phyloP scores from a whole-genome alignment of 164 flowering plant species.

The Vitis cinerea region DNA sequence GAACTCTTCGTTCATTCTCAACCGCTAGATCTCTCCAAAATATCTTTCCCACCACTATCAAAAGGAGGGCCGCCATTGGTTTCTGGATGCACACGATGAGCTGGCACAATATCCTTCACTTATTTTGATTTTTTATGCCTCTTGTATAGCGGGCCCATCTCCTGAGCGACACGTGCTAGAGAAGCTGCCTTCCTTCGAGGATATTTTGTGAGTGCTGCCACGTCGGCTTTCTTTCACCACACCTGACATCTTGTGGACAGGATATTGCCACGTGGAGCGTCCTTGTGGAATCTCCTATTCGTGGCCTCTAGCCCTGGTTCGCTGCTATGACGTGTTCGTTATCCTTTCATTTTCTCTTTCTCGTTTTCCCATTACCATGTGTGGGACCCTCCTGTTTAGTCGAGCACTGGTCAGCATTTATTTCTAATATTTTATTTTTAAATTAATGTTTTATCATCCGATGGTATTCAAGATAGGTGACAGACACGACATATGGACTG shows the following conservation, averaged over 20 bases:
- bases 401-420: too few species aligned
- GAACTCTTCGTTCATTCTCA: constrained; percentile 14
- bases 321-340: too few species aligned
- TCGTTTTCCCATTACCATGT: too few species aligned
- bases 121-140: constrained; percentile 9
- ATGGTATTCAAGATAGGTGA: too few species aligned
- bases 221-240: constrained; percentile 2
- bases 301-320: too few species aligned
- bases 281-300: not conserved
- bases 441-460: too few species aligned
- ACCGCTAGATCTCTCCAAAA: constrained; percentile 23
- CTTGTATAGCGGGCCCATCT: not conserved
- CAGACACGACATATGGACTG: too few species aligned
- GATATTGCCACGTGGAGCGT: constrained; percentile 9
- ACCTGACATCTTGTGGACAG: constrained; percentile 5
- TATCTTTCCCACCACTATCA: constrained; percentile 14
- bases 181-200: not conserved
- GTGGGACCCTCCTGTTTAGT: too few species aligned
- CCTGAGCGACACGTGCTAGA: constrained; percentile 17
- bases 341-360: too few species aligned
- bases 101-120: constrained; percentile 12
- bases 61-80: constrained; percentile 27
- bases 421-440: too few species aligned
- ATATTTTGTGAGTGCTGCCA: constrained; percentile 7
- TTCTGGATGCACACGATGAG: constrained; percentile 6